These are phyloP conservation scores for Huntiella omanensis DNA, from an alignment of 2,329 filamentous ascomycete species.

Conservation along the genomic window DNA sequence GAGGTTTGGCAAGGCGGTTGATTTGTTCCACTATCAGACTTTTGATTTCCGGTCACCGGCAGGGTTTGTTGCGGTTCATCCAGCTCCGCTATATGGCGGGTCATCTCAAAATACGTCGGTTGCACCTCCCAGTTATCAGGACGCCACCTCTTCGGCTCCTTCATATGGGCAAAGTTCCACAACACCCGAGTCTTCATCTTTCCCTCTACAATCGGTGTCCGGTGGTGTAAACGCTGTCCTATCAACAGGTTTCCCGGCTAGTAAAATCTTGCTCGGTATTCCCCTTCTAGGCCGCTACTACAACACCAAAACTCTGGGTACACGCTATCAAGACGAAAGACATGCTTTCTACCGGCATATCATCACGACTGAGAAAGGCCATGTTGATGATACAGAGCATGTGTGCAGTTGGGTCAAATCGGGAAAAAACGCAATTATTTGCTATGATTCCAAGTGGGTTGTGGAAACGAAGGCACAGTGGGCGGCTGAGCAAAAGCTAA, in stretches of 20 bases:
- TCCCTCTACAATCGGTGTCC: neutral
- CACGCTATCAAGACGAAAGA: neutral
- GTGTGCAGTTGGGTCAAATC: too few species aligned
- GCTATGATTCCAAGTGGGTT: too few species aligned
- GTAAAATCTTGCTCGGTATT: conserved; percentile 3
- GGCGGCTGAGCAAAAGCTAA: neutral
- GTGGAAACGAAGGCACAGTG: too few species aligned
- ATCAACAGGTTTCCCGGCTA: neutral
- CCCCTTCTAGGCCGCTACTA: conserved; percentile 1
- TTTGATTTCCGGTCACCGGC: conserved; percentile 1
- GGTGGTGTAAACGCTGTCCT: neutral
- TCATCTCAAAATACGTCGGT: too few species aligned
- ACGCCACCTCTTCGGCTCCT: too few species aligned
- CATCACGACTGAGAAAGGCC: neutral
- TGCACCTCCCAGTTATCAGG: too few species aligned
- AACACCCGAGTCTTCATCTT: too few species aligned
- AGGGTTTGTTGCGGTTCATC: too few species aligned
- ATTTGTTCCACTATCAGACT: neutral
- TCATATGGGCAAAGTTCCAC: too few species aligned
- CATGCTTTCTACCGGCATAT: neutral
- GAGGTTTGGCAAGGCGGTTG: neutral
- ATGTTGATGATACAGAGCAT: too few species aligned
- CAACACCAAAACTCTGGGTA: neutral
- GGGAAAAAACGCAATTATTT: too few species aligned
- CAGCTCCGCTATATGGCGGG: too few species aligned